Conservation (phyloP, 331 rosid species). For the Acacia pycnantha region DNA sequence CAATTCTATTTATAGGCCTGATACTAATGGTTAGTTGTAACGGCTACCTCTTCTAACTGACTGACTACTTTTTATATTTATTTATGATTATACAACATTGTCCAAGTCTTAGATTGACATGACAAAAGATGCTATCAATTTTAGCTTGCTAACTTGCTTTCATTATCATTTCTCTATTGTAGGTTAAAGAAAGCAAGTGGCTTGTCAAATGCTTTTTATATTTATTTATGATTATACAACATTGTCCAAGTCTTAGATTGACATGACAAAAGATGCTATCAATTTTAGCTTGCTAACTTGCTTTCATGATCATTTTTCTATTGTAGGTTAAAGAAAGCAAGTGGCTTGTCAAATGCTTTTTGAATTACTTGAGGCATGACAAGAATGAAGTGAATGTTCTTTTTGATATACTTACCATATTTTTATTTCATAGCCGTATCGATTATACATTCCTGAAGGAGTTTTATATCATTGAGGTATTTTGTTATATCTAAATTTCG, state of each 20-base stretch:
- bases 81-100: no score
- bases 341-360: conserved; percentile 95
- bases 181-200: conserved; percentile 94
- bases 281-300: background rate
- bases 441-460: conserved; percentile 83
- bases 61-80: no score
- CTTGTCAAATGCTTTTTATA: conserved; percentile 89
- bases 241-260: background rate
- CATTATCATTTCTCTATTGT: conserved; percentile 25
- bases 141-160: background rate
- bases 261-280: background rate
- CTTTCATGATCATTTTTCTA: background rate
- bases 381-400: conserved; percentile 97
- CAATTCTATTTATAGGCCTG: no score
- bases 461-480: conserved; percentile 96
- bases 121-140: background rate
- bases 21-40: no score
- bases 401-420: conserved; percentile 93
- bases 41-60: no score
- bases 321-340: conserved; percentile 90
- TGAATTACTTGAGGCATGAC: conserved; percentile 92
- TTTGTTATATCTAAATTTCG: background rate
- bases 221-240: no score
- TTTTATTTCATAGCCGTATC: conserved; percentile 84
- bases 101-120: background rate